Evolutionary conservation across 148 eudicot genomes (phyloP), one percentile per base, ranked within the genome.

Genomic region (Pharnaceum exiguum): DNA sequence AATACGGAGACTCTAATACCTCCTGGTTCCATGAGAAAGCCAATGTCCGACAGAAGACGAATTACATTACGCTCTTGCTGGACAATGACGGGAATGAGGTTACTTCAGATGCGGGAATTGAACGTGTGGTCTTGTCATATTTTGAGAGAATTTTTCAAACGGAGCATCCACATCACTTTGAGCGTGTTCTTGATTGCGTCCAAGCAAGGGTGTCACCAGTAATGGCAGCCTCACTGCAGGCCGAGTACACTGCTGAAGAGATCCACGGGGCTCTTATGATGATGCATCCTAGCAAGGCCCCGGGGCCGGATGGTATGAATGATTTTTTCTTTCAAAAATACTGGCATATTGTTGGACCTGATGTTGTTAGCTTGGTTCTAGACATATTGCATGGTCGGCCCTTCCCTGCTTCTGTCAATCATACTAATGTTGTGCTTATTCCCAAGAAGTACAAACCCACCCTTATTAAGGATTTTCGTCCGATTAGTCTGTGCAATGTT

Each of bases 401-500:
- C 0, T 5, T 27, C 17, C 0, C 26, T 4, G 1, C 1, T 0
- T 2, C 1, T 0, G n/a, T 43, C 0, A 43, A 42, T 12, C 13
- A 44, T 0, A 58, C 63, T 4, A 5, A 23, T 0, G 29, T 45
- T 0, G 42, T 11, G 0, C 30, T 59, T 0, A 59, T 58, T 9
- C 51, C 62, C 0, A 58, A 58, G 6, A 22, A 32, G 2, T 4
- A 11, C 0, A 19, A 18, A 0, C 62, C 62, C 0, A 10, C 4
- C 10, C 1, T 4, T 10, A 19, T 30, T 1, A 7, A 2, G 0
- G 62, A 58, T 0, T 58, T 43, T 13, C 0, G 62, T 6, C 62
- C 62, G 0, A 58, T 58, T 8, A 58, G 39, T 2, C 12, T 58
- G 0, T 58, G 62, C 6, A 58, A 58, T 18, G 62, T 58, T 3